A percentile compares a stretch with the other conserved stretches of the same genome.
These are phyloP conservation scores for Colletotrichum sp. DNA, from an alignment of 2,329 filamentous ascomycete genomes.

Conservation along the genomic window DNA sequence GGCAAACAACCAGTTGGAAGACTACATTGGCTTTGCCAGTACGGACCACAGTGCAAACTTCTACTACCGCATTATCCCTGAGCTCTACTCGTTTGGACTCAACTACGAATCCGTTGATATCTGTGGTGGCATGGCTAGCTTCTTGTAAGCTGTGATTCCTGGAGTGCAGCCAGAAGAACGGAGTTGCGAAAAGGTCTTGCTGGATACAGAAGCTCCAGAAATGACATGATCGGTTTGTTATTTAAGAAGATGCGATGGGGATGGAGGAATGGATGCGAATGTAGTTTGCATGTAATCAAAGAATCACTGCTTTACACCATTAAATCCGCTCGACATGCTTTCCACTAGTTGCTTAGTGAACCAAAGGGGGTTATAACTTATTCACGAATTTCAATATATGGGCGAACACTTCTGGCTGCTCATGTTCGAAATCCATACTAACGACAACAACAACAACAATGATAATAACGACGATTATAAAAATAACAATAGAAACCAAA, in stretches of 20 bases:
- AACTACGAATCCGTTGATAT: background rate
- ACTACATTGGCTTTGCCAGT: background rate
- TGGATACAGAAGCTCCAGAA: background rate
- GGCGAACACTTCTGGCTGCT: background rate
- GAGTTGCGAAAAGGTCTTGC: background rate
- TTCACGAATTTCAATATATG: background rate
- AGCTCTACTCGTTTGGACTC: background rate
- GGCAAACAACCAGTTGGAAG: background rate
- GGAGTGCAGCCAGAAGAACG: background rate
- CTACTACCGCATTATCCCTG: background rate
- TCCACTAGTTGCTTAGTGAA: background rate
- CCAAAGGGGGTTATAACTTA: background rate
- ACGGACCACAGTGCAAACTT: background rate
- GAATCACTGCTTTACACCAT: background rate
- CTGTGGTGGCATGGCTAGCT: background rate
- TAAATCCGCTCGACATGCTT: background rate
- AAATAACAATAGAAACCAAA: no score
- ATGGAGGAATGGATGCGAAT: accelerated
- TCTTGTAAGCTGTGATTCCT: background rate
- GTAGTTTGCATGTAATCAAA: background rate
- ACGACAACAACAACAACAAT: no score
- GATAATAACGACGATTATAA: no score
- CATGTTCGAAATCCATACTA: background rate
- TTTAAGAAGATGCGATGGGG: accelerated
- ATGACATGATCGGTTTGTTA: accelerated